Percentiles rank a stretch among this genome's conserved stretches.
phyloP scores from a whole-genome alignment of 2,329 filamentous ascomycete species.

The Parastagonospora avenae region DNA sequence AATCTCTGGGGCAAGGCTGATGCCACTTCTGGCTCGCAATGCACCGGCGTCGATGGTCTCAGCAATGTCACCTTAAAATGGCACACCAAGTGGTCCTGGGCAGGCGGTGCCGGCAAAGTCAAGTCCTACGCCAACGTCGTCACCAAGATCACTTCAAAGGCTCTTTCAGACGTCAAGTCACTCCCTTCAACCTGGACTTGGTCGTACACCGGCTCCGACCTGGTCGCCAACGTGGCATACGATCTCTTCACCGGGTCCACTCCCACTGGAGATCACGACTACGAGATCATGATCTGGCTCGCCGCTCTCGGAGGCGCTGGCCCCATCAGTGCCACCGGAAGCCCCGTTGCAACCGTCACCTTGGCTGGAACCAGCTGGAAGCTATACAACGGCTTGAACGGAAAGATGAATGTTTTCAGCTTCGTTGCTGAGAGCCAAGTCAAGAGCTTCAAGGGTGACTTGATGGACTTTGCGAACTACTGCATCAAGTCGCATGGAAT shows the following conservation, averaged over 20 bases:
- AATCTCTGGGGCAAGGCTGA: conserved; percentile 52
- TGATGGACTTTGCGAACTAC: conserved; percentile 64
- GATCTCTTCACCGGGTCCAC: conserved; percentile 64
- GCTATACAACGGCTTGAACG: conserved; percentile 66
- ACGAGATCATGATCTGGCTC: conserved; percentile 72
- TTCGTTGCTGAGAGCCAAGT: conserved; percentile 59
- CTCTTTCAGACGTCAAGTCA: conserved; percentile 46
- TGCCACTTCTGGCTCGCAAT: conserved; percentile 53
- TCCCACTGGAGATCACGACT: conserved; percentile 55
- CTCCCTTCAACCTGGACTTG: conserved; percentile 55
- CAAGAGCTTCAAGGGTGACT: conserved; percentile 62
- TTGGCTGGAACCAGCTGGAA: conserved; percentile 62
- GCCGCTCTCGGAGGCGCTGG: conserved; percentile 62
- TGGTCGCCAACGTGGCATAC: conserved; percentile 66
- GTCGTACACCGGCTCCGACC: conserved; percentile 54
- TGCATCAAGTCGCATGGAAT: conserved; percentile 57
- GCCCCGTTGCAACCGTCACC: conserved; percentile 58
- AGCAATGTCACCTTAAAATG: conserved; percentile 48
- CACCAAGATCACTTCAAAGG: conserved; percentile 38
- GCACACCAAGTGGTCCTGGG: conserved; percentile 53
- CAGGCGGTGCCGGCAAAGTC: conserved; percentile 44
- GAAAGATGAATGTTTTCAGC: conserved; percentile 64
- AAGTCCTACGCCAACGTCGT: conserved; percentile 54
- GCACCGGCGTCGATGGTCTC: conserved; percentile 50
- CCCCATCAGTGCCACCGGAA: conserved; percentile 63